Base-by-base conservation (phyloP, 768 basidiomycete genomes). In the Leccinum sublutescens region DNA sequence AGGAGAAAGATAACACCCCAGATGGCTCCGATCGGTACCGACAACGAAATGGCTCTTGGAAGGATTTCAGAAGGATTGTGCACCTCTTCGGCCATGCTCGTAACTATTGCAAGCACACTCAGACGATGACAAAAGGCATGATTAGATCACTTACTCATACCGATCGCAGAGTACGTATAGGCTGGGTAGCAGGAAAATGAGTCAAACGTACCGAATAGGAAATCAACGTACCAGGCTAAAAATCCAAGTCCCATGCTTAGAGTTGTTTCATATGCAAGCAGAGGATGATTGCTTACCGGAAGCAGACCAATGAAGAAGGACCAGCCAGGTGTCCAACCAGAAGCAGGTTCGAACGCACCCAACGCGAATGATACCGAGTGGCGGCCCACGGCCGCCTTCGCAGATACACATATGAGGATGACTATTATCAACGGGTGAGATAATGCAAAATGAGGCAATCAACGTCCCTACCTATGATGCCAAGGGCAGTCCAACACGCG, bases 51-150 rank as follows among this genome's bases (percentile, higher is more conserved):
- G 1, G 85, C 85, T 47, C 71, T 72, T 0, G 86, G 86, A 10
- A 87, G 77, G 55, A 85, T 78, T 11, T 75, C 63, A 1, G 80
- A 75, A 0, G 86, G 86, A 54, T 85, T 76, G 52, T 80, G 80
- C 1, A 87, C 86, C 69, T 88, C 86, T 66, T 87, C 87, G 3
- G 85, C 82, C 82, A 88, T 83, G 61, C 82, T 85, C 15, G 85
- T 77, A 40, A 87, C 83, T 85, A 52, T 34, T 21, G 3, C 56
- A 50, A 50, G 27, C 8, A 40, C 2, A 21, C 14, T 71, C 52
- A 59, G 55, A 51, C 2, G 5, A 56, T 8, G 34, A 54, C 12
- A 25, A 21, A 29, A 27, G 61, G 45, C 31, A 29, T 8, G 36
- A 31, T 60, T 19, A 5, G 25, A 40, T 50, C 14, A 63, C 74